A percentile compares a stretch with the other conserved stretches of the same genome.
phyloP scores from a whole-genome alignment of 768 basidiomycete species.

The Boletus subcaerulescens region DNA sequence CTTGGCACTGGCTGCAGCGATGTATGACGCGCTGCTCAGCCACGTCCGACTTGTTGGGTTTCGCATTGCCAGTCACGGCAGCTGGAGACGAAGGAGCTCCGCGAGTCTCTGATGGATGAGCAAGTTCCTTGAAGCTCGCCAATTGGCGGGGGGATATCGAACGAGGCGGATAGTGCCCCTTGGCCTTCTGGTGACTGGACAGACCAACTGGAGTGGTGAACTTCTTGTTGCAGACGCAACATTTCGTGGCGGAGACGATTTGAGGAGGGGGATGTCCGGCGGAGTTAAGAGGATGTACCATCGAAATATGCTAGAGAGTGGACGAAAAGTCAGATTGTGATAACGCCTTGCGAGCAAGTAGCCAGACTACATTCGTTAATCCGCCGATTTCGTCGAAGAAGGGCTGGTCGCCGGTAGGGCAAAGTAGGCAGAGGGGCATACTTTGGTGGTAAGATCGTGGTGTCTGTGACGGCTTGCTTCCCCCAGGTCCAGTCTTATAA shows the following conservation, averaged over 20 bases:
- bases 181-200: constrained; percentile 21
- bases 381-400: constrained; percentile 18
- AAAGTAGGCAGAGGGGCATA: constrained; percentile 27
- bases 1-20: constrained; percentile 20
- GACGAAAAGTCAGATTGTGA: constrained; percentile 5
- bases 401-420: constrained; percentile 21
- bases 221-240: constrained; percentile 26
- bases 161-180: constrained; percentile 18
- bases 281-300: constrained; percentile 9
- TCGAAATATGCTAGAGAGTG: constrained; percentile 21
- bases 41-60: neutral
- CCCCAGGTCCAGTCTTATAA: constrained; percentile 27
- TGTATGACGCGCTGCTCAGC: constrained; percentile 6
- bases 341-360: neutral
- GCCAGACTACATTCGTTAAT: constrained; percentile 16
- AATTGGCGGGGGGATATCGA: constrained; percentile 2
- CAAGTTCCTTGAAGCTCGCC: neutral
- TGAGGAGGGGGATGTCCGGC: constrained; percentile 1
- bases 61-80: neutral
- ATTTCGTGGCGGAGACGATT: constrained; percentile 12
- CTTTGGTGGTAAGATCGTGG: constrained; percentile 13
- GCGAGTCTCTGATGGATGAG: constrained; percentile 2
- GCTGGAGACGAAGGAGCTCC: neutral
- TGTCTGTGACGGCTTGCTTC: constrained; percentile 8
- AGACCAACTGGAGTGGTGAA: constrained; percentile 19